Evolutionary conservation across 768 basidiomycete species (phyloP), one percentile per base, ranked within the genome.

Genomic region (Candolleomyces efflorescens): DNA sequence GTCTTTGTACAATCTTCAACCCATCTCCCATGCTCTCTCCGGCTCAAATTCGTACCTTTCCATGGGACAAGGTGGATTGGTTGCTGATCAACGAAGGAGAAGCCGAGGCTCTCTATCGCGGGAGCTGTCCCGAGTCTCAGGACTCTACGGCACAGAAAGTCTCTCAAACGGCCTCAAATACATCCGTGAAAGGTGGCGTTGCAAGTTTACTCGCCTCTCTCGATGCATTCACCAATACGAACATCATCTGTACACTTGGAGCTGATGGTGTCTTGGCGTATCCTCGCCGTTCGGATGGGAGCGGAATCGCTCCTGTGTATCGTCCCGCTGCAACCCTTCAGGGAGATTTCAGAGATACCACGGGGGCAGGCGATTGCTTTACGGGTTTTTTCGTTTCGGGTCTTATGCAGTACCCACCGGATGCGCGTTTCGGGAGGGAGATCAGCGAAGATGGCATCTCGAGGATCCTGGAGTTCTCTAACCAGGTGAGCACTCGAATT

Each of bases 331-430:
- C 77, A 2, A 67, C 65, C 46, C 66, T 85, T 13, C 59, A 71
- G 37, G 78, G 74, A 3, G 61, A 66, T 0, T 69, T 73, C 4
- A 64, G 69, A 15, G 84, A 86, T 63, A 85, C 83, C 2, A 86
- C 85, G 0, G 85, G 85, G 10, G 85, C 85, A 0, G 85, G 85
- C 0, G 85, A 86, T 61, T 84, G 83, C 59, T 85, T 85, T 64
- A 77, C 83, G 0, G 85, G 85, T 12, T 86, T 83, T 62, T 75
- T 85, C 60, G 79, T 84, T 13, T 71, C 75, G 12, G 82, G 80
- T 0, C 68, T 86, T 41, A 84, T 85, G 84, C 67, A 72, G 13
- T 17, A 43, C 41, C 41, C 18, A 13, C 15, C 41, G 18, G 41
- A 43, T 43, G 41, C 41, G 5, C 41, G 15, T 20, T 15, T 43